Evolutionary conservation across 2,329 filamentous ascomycete species (phyloP).

Genomic region (Xylaria sp.): DNA sequence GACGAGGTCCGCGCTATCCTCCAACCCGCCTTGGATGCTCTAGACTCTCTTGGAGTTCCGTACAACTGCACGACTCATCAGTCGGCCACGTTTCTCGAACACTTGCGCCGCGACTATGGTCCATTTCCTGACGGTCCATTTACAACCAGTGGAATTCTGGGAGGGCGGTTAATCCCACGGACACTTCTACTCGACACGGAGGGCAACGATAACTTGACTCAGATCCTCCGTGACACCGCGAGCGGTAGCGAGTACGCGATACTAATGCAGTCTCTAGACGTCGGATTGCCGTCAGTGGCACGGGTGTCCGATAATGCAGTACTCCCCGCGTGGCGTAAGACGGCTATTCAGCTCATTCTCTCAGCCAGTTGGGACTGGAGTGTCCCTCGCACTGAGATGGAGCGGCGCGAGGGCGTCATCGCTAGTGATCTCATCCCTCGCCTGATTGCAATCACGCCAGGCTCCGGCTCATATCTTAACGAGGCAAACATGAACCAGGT

Average conservation of each 20-base stretch:
- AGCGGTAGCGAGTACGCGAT: background rate
- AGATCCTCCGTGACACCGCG: background rate
- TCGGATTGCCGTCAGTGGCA: background rate
- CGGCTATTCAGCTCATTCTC: background rate
- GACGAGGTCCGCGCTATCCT: background rate
- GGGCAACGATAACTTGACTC: background rate
- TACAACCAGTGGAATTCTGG: background rate
- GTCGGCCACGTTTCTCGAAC: background rate
- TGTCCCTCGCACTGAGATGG: background rate
- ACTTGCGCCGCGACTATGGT: background rate
- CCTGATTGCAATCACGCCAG: background rate
- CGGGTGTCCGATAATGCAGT: background rate
- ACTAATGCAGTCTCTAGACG: background rate
- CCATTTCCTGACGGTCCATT: background rate
- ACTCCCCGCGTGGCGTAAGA: background rate
- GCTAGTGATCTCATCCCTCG: too few relatives aligned
- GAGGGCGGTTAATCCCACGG: background rate
- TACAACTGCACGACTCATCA: background rate
- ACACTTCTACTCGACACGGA: background rate
- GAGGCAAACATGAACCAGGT: background rate
- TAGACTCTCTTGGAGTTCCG: background rate
- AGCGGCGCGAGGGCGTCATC: background rate
- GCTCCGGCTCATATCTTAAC: background rate
- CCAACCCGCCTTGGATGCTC: background rate
- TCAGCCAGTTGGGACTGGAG: background rate